Evolutionary conservation across 2,329 filamentous ascomycete species (phyloP).

Genomic region (Arthrobotrys megalospora): DNA sequence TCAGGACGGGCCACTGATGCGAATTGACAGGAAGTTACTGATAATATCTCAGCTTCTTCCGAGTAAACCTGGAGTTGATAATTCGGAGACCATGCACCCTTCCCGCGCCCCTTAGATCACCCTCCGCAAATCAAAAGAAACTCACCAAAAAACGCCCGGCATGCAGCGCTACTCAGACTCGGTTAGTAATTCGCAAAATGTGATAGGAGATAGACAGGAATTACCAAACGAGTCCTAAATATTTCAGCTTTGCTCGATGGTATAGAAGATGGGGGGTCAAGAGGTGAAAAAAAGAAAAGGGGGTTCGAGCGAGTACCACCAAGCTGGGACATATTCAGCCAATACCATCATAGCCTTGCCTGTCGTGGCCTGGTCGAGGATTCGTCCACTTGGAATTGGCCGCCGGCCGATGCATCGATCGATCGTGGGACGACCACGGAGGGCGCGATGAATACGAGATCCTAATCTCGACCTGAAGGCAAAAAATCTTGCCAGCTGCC

Average conservation of each 20-base stretch:
- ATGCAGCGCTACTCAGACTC: too few relatives aligned
- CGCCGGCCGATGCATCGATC: conserved; percentile 5
- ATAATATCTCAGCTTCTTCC: too few relatives aligned
- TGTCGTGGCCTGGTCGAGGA: background rate
- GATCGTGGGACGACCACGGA: conserved; percentile 26
- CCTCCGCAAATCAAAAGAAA: too few relatives aligned
- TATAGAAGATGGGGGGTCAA: background rate
- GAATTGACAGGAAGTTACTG: background rate
- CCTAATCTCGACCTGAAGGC: conserved; percentile 3
- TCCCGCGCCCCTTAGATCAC: too few relatives aligned
- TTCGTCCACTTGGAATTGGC: conserved; percentile 21
- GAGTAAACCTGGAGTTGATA: too few relatives aligned
- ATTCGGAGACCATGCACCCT: too few relatives aligned
- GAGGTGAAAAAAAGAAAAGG: background rate
- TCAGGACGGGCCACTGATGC: background rate
- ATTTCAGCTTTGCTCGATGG: background rate
- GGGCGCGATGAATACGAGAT: conserved; percentile 27
- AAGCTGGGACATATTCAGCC: background rate
- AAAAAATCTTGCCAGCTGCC: background rate
- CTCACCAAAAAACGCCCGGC: too few relatives aligned
- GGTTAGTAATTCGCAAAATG: too few relatives aligned
- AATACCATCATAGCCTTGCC: background rate
- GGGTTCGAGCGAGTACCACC: background rate
- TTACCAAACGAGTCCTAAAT: background rate
- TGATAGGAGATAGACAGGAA: background rate